A percentile compares a stretch with the other conserved stretches of the same genome.
phyloP scores from a whole-genome alignment of 2,329 filamentous ascomycete species.

The Fusarium nelsonii region DNA sequence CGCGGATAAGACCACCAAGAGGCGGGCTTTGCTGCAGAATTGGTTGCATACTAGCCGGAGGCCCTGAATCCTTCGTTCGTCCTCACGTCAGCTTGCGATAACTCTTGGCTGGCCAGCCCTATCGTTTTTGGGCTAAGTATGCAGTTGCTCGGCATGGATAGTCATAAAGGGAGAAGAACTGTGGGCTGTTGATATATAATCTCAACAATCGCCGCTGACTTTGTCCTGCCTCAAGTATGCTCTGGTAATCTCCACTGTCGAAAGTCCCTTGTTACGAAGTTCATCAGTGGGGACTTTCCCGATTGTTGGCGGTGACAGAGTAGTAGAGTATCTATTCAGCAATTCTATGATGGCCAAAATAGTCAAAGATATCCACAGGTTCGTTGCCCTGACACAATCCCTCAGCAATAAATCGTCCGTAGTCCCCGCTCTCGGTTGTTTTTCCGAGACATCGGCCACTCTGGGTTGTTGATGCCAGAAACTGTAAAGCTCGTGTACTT shows the following conservation, averaged over 20 bases:
- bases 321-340: not conserved
- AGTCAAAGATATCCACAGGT: not conserved
- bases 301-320: not conserved
- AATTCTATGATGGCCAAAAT: not conserved
- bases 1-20: not conserved
- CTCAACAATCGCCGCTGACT: not conserved
- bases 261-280: not conserved
- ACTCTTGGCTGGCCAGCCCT: slow-evolving; percentile 14
- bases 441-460: slow-evolving; percentile 29
- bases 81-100: slow-evolving; percentile 39
- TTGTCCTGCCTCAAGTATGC: not conserved
- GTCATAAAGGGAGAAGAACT: not conserved
- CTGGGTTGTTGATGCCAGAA: slow-evolving; percentile 12
- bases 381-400: not conserved
- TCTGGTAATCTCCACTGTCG: not conserved
- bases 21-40: slow-evolving; percentile 1
- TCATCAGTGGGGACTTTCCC: not conserved
- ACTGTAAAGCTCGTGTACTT: slow-evolving; percentile 10
- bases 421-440: slow-evolving; percentile 19
- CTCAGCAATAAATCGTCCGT: not conserved
- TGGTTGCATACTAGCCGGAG: slow-evolving; percentile 15
- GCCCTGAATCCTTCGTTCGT: slow-evolving; percentile 1
- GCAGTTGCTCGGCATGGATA: not conserved
- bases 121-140: not conserved
- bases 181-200: not conserved